Conservation (phyloP, 208 protist genomes). For the Angomonas ambiguus region DNA sequence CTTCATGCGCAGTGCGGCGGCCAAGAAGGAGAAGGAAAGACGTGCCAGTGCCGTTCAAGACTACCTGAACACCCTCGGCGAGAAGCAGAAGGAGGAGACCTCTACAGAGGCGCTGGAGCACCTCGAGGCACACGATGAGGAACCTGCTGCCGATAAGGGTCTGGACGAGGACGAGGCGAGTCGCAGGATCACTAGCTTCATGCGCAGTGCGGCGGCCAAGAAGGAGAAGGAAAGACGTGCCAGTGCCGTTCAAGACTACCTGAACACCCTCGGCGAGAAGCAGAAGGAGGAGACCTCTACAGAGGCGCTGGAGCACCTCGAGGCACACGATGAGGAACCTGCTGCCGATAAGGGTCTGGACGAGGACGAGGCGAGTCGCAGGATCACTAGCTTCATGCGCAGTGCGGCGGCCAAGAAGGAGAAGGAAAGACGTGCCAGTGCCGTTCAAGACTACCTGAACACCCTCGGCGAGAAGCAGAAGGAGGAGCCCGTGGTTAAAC, state of each 20-base stretch:
- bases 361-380: slow-evolving; percentile 1
- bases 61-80: too few relatives aligned
- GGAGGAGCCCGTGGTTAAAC: not conserved
- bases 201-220: not conserved
- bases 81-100: too few relatives aligned
- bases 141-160: not conserved
- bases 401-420: not conserved
- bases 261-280: not conserved
- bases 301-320: not conserved
- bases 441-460: not conserved
- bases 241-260: not conserved
- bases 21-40: not conserved
- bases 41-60: too few relatives aligned
- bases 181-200: not conserved
- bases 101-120: too few relatives aligned
- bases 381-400: slow-evolving; percentile 5
- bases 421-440: not conserved
- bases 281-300: not conserved
- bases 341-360: not conserved
- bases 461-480: not conserved
- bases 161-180: not conserved
- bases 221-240: not conserved
- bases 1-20: not conserved
- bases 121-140: too few relatives aligned
- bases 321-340: not conserved